A percentile compares a stretch with the other conserved stretches of the same genome.
phyloP scores from a whole-genome alignment of 148 eudicot genomes.

The Rhododendron williamsianum region DNA sequence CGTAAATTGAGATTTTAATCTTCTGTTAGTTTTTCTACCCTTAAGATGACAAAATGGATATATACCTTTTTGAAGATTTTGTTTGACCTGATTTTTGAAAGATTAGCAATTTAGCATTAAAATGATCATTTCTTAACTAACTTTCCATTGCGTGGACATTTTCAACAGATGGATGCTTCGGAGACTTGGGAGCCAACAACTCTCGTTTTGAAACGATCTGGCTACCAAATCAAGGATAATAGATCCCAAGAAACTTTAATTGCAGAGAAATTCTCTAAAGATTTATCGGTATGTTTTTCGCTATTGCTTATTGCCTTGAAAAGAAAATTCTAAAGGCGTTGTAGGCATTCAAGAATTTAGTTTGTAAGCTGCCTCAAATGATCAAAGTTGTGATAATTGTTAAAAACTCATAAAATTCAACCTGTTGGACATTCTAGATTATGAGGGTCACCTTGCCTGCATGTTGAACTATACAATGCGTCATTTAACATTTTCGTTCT shows the following conservation, averaged over 20 bases:
- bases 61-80: not conserved
- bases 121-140: not conserved
- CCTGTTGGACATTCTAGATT: not conserved
- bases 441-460: not conserved
- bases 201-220: constrained; percentile 50
- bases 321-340: not conserved
- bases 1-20: not conserved
- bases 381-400: not conserved
- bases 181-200: constrained; percentile 81
- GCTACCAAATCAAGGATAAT: constrained; percentile 65
- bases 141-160: constrained; percentile 8
- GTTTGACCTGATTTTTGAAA: not conserved
- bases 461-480: not conserved
- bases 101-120: not conserved
- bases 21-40: not conserved
- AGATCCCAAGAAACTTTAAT: constrained; percentile 43
- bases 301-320: not conserved
- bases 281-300: constrained; percentile 50
- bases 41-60: not conserved
- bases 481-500: not conserved
- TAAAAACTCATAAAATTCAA: not conserved
- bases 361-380: not conserved
- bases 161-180: constrained; percentile 57
- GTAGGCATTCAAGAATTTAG: not conserved
- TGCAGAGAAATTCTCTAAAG: constrained; percentile 68